Evolutionary conservation across 2,329 filamentous ascomycete species (phyloP).

Genomic region (Fusarium sp.): DNA sequence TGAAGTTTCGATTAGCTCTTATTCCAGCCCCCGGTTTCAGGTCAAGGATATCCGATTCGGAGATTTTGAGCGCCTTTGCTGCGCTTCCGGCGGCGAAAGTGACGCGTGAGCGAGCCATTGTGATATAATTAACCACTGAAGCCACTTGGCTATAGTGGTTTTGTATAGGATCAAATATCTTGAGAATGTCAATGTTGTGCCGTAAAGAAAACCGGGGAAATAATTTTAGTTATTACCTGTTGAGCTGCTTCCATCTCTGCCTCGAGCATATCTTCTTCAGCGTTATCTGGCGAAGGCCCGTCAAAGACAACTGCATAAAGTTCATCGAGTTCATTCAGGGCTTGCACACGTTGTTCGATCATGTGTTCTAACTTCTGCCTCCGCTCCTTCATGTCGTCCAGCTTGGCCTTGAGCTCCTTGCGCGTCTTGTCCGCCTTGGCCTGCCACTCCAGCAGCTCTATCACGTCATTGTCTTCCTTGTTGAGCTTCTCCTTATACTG

Average conservation of each 20-base stretch:
- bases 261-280: background rate
- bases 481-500: background rate
- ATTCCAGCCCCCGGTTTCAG: background rate
- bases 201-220: background rate
- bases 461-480: background rate
- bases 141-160: background rate
- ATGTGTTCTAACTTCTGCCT: background rate
- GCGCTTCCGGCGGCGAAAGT: background rate
- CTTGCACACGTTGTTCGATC: background rate
- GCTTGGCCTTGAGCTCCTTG: background rate
- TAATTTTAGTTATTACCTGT: background rate
- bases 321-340: background rate
- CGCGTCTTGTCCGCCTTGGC: background rate
- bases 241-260: background rate
- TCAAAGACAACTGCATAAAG: background rate
- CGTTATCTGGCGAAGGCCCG: background rate
- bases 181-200: background rate
- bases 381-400: background rate
- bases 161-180: background rate
- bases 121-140: background rate
- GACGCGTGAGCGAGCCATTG: background rate
- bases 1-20: background rate
- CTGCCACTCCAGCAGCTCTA: background rate
- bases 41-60: background rate
- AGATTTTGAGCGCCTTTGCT: background rate